Conservation (phyloP, 257 asterid genomes). For the Solanum lignicaule region DNA sequence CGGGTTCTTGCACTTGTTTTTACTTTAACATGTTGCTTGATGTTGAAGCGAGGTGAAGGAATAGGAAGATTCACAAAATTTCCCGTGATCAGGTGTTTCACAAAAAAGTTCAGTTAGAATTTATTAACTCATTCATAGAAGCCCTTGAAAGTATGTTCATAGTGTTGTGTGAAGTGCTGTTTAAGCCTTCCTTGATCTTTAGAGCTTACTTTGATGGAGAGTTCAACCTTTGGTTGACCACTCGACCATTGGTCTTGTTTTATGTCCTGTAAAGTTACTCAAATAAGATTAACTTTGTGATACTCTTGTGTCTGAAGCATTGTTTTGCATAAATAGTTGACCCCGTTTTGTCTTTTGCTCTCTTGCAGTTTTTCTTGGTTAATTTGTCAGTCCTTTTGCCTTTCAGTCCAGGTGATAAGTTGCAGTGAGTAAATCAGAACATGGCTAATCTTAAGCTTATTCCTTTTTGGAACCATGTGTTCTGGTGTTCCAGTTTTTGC, state of each 20-base stretch:
- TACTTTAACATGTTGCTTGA: not conserved
- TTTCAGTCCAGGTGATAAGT: not conserved
- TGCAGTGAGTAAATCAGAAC: not conserved
- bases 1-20: constrained; percentile 1
- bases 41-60: not conserved
- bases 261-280: constrained; percentile 1
- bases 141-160: not conserved
- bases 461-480: not conserved
- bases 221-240: constrained; percentile 3
- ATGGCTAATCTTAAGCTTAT: not conserved
- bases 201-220: not conserved
- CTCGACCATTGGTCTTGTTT: not conserved
- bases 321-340: not conserved
- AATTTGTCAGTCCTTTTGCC: not conserved
- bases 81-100: not conserved
- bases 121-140: not conserved
- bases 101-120: not conserved
- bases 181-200: not conserved
- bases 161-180: not conserved
- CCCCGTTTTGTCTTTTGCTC: not conserved
- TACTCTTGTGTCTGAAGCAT: not conserved
- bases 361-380: not conserved
- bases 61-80: not conserved
- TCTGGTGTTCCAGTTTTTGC: not conserved
- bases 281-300: not conserved